These are phyloP conservation scores for Ascochyta fabae DNA, from an alignment of 2,329 filamentous ascomycete species.

Conservation along the genomic window DNA sequence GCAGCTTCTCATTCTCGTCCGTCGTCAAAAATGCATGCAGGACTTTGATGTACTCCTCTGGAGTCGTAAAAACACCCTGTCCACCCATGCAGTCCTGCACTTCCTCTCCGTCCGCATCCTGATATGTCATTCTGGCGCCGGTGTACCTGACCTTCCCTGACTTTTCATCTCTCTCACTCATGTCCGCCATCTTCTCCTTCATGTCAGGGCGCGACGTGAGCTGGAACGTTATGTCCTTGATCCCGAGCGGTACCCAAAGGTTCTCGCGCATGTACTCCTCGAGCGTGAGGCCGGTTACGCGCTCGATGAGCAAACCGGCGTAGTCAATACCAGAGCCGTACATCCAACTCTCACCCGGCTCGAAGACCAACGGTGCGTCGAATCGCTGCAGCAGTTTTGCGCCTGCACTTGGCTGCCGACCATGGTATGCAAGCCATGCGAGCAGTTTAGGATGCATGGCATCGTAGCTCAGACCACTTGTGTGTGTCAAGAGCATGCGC, in stretches of 20 bases:
- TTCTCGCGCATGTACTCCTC: constrained; percentile 66
- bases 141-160: constrained; percentile 20
- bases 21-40: constrained; percentile 34
- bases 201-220: constrained; percentile 40
- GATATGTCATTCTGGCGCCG: constrained; percentile 18
- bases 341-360: constrained; percentile 58
- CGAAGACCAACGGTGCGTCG: constrained; percentile 36
- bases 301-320: constrained; percentile 56
- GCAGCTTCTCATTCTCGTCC: constrained; percentile 34
- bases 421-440: constrained; percentile 46
- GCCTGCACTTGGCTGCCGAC: constrained; percentile 29
- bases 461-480: constrained; percentile 57
- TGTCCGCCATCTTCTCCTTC: constrained; percentile 35
- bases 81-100: constrained; percentile 36
- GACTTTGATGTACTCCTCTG: constrained; percentile 42
- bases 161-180: constrained; percentile 27
- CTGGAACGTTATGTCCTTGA: constrained; percentile 63
- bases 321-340: constrained; percentile 59
- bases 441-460: constrained; percentile 49
- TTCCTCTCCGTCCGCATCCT: constrained; percentile 24
- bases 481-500: constrained; percentile 57
- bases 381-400: constrained; percentile 9
- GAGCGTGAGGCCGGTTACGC: constrained; percentile 56
- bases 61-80: constrained; percentile 27
- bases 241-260: constrained; percentile 54